phyloP scores from a whole-genome alignment of 352 stramenopile genomes.

The Globisporangium viniferum region DNA sequence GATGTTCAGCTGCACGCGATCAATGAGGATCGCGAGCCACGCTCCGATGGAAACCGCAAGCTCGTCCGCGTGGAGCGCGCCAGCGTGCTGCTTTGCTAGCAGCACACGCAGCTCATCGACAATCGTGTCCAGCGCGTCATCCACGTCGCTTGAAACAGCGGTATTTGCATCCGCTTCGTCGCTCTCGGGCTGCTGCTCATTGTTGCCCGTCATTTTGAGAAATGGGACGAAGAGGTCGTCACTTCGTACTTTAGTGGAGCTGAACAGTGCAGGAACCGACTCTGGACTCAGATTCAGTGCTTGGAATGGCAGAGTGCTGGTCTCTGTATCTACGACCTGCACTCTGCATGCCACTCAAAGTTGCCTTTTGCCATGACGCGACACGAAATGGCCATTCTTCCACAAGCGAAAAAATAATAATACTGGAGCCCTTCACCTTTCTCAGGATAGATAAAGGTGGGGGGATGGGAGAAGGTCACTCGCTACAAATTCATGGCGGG shows the following conservation, averaged over 20 bases:
- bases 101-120: background rate
- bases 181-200: background rate
- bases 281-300: conserved; percentile 2
- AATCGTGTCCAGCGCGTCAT: conserved; percentile 1
- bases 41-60: background rate
- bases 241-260: conserved; percentile 8
- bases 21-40: background rate
- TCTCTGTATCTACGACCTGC: conserved; percentile 6
- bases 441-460: background rate
- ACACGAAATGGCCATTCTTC: background rate
- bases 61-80: background rate
- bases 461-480: background rate
- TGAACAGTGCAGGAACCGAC: background rate
- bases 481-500: background rate
- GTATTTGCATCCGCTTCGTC: background rate
- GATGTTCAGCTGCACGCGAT: background rate
- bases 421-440: background rate
- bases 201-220: conserved; percentile 1
- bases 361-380: conserved; percentile 4
- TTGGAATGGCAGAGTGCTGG: background rate
- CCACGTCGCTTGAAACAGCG: background rate
- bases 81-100: background rate
- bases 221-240: background rate
- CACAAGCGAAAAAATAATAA: background rate
- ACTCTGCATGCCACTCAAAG: conserved; percentile 4